A percentile compares a stretch with the other conserved stretches of the same genome.
phyloP scores from a whole-genome alignment of 2,329 filamentous ascomycete species.

The Colletotrichum sublineola region DNA sequence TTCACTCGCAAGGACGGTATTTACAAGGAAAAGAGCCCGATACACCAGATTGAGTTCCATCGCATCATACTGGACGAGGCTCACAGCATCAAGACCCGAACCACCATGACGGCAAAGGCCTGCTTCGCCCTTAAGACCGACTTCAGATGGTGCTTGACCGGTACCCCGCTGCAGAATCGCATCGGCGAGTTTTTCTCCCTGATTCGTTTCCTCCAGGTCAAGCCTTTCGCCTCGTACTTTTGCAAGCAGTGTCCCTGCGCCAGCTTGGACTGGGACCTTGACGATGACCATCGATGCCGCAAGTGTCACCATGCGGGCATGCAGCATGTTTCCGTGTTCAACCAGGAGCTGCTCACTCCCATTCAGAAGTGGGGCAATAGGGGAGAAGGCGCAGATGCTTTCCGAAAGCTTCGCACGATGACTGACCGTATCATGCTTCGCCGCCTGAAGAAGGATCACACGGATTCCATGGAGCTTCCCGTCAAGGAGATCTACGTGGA shows the following conservation, averaged over 20 bases:
- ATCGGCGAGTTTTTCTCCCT: constrained; percentile 98
- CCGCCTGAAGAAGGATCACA: constrained; percentile 93
- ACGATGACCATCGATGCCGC: constrained; percentile 78
- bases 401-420: constrained; percentile 86
- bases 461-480: constrained; percentile 94
- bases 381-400: constrained; percentile 75
- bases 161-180: constrained; percentile 95
- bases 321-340: constrained; percentile 76
- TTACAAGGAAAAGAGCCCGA: constrained; percentile 82
- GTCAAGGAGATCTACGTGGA: constrained; percentile 94
- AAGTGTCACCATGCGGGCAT: constrained; percentile 66
- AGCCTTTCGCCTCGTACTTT: constrained; percentile 92
- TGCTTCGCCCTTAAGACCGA: constrained; percentile 90
- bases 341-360: constrained; percentile 93
- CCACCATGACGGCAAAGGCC: constrained; percentile 91
- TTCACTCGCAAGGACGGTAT: constrained; percentile 84
- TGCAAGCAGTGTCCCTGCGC: constrained; percentile 90
- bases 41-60: constrained; percentile 90
- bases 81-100: constrained; percentile 92
- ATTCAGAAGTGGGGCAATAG: constrained; percentile 73
- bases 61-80: constrained; percentile 95
- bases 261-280: constrained; percentile 85
- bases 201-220: constrained; percentile 89
- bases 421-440: constrained; percentile 96
- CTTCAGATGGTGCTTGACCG: constrained; percentile 96